Percentiles rank a stretch among this genome's conserved stretches.
phyloP scores from a whole-genome alignment of 2,329 filamentous ascomycete genomes.

The Mycosphaerelloides madeirae region DNA sequence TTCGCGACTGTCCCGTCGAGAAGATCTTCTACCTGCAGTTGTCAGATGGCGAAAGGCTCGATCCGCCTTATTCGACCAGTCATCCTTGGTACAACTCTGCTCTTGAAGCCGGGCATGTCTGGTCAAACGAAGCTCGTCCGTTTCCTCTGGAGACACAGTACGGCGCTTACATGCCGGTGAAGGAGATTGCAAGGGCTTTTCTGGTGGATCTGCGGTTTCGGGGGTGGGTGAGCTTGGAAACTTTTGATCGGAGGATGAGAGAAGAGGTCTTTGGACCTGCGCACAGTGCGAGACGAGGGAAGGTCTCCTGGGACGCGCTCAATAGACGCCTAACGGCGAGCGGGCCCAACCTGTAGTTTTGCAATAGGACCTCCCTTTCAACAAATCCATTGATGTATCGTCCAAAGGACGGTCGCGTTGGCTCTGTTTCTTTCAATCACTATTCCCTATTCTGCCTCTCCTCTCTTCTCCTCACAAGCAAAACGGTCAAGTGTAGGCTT shows the following conservation, averaged over 20 bases:
- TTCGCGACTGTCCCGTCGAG: slow-evolving; percentile 25
- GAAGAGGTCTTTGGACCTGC: neutral
- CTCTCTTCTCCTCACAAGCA: too few relatives aligned
- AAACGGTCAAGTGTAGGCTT: too few relatives aligned
- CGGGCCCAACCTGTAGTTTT: too few relatives aligned
- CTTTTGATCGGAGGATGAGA: slow-evolving; percentile 6
- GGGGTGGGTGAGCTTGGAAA: slow-evolving; percentile 3
- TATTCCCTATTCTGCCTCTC: too few relatives aligned
- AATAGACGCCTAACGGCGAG: too few relatives aligned
- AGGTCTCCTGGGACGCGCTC: neutral
- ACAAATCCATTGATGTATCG: too few relatives aligned
- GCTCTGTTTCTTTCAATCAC: too few relatives aligned
- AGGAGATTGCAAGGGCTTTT: slow-evolving; percentile 1
- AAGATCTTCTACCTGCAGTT: slow-evolving; percentile 36
- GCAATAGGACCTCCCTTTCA: too few relatives aligned
- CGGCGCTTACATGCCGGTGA: slow-evolving; percentile 8
- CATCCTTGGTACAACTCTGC: slow-evolving; percentile 4
- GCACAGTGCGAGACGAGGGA: neutral
- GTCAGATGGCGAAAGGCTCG: slow-evolving; percentile 34
- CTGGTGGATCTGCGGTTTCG: slow-evolving; percentile 3
- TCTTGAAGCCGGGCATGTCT: slow-evolving; percentile 6
- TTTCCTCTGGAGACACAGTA: slow-evolving; percentile 5
- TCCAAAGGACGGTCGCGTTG: too few relatives aligned
- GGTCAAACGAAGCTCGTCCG: slow-evolving; percentile 5
- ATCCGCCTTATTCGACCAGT: slow-evolving; percentile 20